Conservation (phyloP, 2,329 filamentous ascomycete genomes). For the Fusarium dimerum region DNA sequence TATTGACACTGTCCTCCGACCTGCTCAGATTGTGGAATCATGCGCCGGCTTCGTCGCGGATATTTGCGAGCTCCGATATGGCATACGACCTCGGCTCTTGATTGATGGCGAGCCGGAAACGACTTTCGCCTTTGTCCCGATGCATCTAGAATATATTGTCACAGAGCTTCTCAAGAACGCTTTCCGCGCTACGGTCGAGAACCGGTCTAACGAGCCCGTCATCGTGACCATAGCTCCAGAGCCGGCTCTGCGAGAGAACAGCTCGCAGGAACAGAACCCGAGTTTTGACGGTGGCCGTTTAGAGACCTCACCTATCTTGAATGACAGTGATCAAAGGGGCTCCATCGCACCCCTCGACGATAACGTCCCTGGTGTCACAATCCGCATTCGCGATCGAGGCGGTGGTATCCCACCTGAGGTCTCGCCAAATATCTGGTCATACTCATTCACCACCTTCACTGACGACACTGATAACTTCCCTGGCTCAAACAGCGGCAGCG, state of each 20-base stretch:
- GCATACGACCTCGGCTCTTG: constrained; percentile 75
- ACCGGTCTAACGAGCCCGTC: constrained; percentile 76
- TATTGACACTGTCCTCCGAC: constrained; percentile 86
- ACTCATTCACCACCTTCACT: constrained; percentile 94
- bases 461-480: constrained; percentile 50
- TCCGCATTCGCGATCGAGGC: constrained; percentile 92
- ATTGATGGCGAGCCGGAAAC: constrained; percentile 86
- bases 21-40: constrained; percentile 76
- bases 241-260: constrained; percentile 41
- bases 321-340: constrained; percentile 26
- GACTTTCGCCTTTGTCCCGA: constrained; percentile 91
- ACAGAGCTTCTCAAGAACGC: constrained; percentile 97
- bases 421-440: constrained; percentile 88
- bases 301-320: constrained; percentile 1
- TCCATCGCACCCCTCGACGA: constrained; percentile 61
- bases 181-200: constrained; percentile 90
- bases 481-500: constrained; percentile 41
- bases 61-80: constrained; percentile 95
- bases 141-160: constrained; percentile 96
- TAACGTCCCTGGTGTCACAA: constrained; percentile 82
- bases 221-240: constrained; percentile 88
- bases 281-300: constrained; percentile 21
- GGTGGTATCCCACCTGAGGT: constrained; percentile 88
- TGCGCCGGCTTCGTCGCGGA: constrained; percentile 92
- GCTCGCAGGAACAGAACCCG: constrained; percentile 23